phyloP scores from a whole-genome alignment of 352 stramenopile species.

The Phytophthora palmivora region DNA sequence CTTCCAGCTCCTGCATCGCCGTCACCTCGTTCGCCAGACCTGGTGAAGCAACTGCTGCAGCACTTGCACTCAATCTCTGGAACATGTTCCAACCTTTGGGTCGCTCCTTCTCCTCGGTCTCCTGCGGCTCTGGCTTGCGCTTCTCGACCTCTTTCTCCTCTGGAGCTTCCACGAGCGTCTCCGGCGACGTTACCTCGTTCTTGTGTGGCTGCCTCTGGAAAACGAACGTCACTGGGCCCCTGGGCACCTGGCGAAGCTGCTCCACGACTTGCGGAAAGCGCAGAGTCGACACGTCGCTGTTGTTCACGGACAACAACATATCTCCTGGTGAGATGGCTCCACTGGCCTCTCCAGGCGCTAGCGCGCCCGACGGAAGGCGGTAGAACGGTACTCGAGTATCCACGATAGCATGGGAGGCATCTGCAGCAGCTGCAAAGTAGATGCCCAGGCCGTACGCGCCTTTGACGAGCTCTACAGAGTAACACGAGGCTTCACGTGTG shows the following conservation, averaged over 20 bases:
- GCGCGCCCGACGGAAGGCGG: constrained; percentile 54
- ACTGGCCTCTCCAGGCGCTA: constrained; percentile 68
- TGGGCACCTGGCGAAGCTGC: constrained; percentile 57
- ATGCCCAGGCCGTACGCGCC: constrained; percentile 74
- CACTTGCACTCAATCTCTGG: constrained; percentile 42
- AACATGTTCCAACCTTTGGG: constrained; percentile 52
- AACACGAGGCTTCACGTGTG: constrained; percentile 30
- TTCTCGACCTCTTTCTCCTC: constrained; percentile 14
- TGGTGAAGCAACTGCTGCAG: constrained; percentile 17
- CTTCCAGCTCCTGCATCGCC: constrained; percentile 41
- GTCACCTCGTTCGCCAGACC: constrained; percentile 4
- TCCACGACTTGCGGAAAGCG: constrained; percentile 64
- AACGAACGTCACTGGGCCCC: constrained; percentile 47
- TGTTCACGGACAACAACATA: constrained; percentile 57
- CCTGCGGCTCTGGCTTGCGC: constrained; percentile 14
- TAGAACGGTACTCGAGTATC: constrained; percentile 74
- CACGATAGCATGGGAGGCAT: constrained; percentile 49
- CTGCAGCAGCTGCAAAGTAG: constrained; percentile 56
- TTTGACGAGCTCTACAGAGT: constrained; percentile 64
- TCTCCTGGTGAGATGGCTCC: constrained; percentile 56
- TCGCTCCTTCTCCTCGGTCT: constrained; percentile 13
- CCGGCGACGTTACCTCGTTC: not conserved
- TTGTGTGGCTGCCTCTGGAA: constrained; percentile 42
- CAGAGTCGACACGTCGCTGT: constrained; percentile 34
- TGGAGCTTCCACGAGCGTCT: constrained; percentile 18